phyloP scores from a whole-genome alignment of 257 asterid species.

The Orobanche coerulescens region DNA sequence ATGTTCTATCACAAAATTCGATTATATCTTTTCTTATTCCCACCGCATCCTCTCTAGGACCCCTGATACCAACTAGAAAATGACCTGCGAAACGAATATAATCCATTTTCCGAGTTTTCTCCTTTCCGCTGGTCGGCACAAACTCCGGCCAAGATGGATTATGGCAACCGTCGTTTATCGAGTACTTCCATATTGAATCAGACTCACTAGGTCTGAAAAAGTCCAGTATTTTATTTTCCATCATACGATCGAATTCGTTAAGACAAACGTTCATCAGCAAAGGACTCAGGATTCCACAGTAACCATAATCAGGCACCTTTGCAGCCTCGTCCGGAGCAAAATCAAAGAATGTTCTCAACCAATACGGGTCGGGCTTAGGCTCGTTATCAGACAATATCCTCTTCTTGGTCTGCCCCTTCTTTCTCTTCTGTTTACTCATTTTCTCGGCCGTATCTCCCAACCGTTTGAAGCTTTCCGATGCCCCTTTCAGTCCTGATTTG shows the following conservation, averaged over 20 bases:
- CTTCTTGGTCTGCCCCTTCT: slow-evolving; percentile 73
- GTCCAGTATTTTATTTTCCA: slow-evolving; percentile 59
- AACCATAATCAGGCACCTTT: slow-evolving; percentile 67
- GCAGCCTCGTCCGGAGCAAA: slow-evolving; percentile 96
- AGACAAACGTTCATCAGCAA: slow-evolving; percentile 64
- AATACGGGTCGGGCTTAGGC: slow-evolving; percentile 91
- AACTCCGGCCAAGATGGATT: slow-evolving; percentile 99
- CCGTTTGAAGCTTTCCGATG: neutral
- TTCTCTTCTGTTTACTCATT: slow-evolving; percentile 36
- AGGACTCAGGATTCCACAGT: slow-evolving; percentile 90
- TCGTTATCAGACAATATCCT: slow-evolving; percentile 64
- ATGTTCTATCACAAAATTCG: slow-evolving; percentile 51
- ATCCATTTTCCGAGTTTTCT: slow-evolving; percentile 85
- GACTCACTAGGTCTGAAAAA: slow-evolving; percentile 61
- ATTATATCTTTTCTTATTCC: slow-evolving; percentile 60
- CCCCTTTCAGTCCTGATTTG: slow-evolving; percentile 49
- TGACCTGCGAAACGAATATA: slow-evolving; percentile 76
- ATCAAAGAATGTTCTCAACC: slow-evolving; percentile 75
- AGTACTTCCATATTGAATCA: slow-evolving; percentile 85
- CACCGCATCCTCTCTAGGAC: slow-evolving; percentile 87
- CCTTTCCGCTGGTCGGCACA: slow-evolving; percentile 84
- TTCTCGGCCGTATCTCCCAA: slow-evolving; percentile 32
- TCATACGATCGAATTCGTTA: slow-evolving; percentile 59
- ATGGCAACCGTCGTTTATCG: slow-evolving; percentile 78
- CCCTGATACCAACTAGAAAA: slow-evolving; percentile 79